Evolutionary conservation across 768 basidiomycete genomes (phyloP).

Genomic region (Lactifluus echinatus): DNA sequence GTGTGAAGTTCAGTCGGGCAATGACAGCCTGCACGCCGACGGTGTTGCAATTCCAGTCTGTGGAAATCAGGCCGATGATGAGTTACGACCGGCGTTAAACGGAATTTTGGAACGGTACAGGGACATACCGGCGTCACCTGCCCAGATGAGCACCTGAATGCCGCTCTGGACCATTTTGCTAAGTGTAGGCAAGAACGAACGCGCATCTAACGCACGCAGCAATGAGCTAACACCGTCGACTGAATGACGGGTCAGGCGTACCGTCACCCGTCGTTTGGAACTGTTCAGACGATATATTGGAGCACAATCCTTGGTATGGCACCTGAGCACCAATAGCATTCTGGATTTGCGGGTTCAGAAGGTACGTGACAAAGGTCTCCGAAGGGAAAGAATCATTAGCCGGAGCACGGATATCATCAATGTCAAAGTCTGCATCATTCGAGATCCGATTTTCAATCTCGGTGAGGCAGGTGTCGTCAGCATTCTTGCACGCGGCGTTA

Average conservation of each 20-base stretch:
- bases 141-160: conserved; percentile 41
- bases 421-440: conserved; percentile 37
- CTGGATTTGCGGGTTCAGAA: conserved; percentile 21
- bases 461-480: conserved; percentile 41
- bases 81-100: conserved; percentile 24
- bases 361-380: conserved; percentile 22
- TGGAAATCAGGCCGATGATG: conserved; percentile 26
- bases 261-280: conserved; percentile 39
- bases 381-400: conserved; percentile 36
- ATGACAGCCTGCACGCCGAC: conserved; percentile 42
- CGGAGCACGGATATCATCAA: conserved; percentile 33
- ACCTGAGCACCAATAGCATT: conserved; percentile 31
- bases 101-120: not conserved
- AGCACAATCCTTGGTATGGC: conserved; percentile 30
- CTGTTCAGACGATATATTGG: conserved; percentile 29
- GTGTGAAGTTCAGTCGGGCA: conserved; percentile 33
- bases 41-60: conserved; percentile 40
- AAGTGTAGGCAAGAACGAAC: not conserved
- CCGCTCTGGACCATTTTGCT: conserved; percentile 1
- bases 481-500: conserved; percentile 38
- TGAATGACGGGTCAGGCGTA: conserved; percentile 28
- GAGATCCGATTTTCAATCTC: conserved; percentile 37
- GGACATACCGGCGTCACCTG: conserved; percentile 29
- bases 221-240: conserved; percentile 7
- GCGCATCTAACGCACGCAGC: conserved; percentile 23